A percentile compares a stretch with the other conserved stretches of the same genome.
phyloP scores from a whole-genome alignment of 495 filamentous ascomycete genomes.

The Xylaria curta region DNA sequence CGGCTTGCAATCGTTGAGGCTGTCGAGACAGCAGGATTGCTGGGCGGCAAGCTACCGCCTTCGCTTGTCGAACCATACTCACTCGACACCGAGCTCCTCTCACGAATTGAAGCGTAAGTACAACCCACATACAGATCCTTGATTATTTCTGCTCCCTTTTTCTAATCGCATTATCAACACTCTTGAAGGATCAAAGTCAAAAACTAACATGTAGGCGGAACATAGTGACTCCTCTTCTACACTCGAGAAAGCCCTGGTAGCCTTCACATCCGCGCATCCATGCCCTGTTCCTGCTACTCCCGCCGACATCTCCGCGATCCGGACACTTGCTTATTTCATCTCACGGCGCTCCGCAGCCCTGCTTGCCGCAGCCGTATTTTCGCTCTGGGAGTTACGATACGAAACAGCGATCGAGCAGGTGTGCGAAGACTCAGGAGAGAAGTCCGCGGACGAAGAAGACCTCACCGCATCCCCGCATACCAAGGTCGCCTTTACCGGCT shows the following conservation, averaged over 20 bases:
- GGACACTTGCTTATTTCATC: constrained; percentile 60
- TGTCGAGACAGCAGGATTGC: constrained; percentile 57
- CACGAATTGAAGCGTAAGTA: constrained; percentile 64
- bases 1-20: constrained; percentile 72
- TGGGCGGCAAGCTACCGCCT: constrained; percentile 63
- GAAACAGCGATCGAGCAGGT: constrained; percentile 24
- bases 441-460: constrained; percentile 31
- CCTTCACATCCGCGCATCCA: constrained; percentile 55
- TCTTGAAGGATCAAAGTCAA: neutral
- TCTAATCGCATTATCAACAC: neutral
- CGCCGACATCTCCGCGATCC: constrained; percentile 60
- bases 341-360: constrained; percentile 67
- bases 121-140: neutral
- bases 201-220: constrained; percentile 27
- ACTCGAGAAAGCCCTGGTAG: constrained; percentile 39
- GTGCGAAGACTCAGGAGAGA: constrained; percentile 32
- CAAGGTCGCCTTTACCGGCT: constrained; percentile 68
- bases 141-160: neutral
- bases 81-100: constrained; percentile 66
- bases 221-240: constrained; percentile 45
- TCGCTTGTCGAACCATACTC: constrained; percentile 60
- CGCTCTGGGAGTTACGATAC: constrained; percentile 63
- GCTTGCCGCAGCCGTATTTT: constrained; percentile 66
- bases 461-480: constrained; percentile 38
- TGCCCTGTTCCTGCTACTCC: constrained; percentile 47